A percentile compares a stretch with the other conserved stretches of the same genome.
phyloP scores from a whole-genome alignment of 2,329 filamentous ascomycete species.

The Talaromyces albobiverticillius region DNA sequence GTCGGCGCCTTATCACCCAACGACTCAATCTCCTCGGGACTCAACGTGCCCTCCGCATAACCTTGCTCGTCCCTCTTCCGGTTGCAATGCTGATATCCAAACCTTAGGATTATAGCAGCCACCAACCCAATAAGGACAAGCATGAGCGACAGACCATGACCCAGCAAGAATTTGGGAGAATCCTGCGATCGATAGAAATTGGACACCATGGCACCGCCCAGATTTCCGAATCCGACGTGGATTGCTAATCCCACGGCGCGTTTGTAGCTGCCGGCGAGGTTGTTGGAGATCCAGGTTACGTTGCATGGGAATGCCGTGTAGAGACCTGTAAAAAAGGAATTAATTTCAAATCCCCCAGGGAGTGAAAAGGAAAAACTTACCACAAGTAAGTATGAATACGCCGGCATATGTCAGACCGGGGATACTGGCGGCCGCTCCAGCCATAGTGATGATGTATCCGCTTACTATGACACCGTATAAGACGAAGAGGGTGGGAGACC shows the following conservation, averaged over 20 bases:
- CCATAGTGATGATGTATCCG: constrained; percentile 6
- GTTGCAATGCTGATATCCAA: background rate
- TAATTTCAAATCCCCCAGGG: background rate
- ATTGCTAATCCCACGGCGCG: constrained; percentile 4
- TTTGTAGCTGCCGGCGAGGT: constrained; percentile 1
- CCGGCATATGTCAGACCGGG: constrained; percentile 6
- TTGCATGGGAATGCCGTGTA: constrained; percentile 1
- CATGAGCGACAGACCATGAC: background rate
- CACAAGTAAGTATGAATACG: constrained; percentile 2
- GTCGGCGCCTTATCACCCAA: background rate
- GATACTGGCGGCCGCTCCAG: background rate
- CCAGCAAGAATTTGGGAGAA: constrained; percentile 1
- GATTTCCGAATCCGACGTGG: constrained; percentile 3
- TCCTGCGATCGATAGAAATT: constrained; percentile 5
- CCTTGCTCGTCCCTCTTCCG: background rate
- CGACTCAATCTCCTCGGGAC: background rate
- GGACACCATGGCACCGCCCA: constrained; percentile 4
- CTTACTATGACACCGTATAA: background rate
- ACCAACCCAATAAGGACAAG: constrained; percentile 2
- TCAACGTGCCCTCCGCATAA: background rate
- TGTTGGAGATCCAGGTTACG: constrained; percentile 3
- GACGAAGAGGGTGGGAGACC: background rate
- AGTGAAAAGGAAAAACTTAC: background rate
- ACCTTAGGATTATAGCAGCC: background rate
- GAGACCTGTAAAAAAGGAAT: background rate